Base-by-base conservation (phyloP, 2,329 filamentous ascomycete species). In the Clonostachys rosea region DNA sequence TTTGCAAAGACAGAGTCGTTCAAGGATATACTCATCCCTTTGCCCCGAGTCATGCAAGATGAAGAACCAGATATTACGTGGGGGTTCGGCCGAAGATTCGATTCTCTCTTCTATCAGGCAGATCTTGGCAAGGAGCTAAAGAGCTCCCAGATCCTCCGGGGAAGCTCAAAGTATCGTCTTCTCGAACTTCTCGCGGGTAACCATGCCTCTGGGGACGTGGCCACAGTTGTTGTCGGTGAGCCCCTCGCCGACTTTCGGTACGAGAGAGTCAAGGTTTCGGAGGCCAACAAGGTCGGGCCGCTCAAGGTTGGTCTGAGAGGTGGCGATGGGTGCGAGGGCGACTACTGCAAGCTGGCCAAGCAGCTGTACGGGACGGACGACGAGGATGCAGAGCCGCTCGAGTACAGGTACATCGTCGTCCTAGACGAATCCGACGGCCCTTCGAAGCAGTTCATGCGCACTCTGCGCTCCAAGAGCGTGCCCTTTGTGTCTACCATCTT, bases 41-140 rank as follows among this genome's bases (percentile, higher is more conserved):
- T 80, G 71, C 75, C 55, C 45, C 46, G 49, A 12, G 40, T 39
- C 6, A 48, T 75, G 78, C 24, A 13, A 49, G 54, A 18, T 50
- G 72, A 75, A 2, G 66, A 75, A 5, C 70, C 73, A 1, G 68
- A 73, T 34, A 56, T 69, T 6, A 58, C 57, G 24, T 65, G 65
- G 54, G 62, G 60, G 1, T 91, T 88, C 52, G 57, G 67, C 1
- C 68, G 82, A 43, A 90, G 91, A 56, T 70, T 78, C 41, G 77
- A 84, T 50, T 70, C 71, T 1, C 69, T 92, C 5, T 87, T 87
- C 63, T 95, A 89, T 89, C 82, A 87, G 44, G 87, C 86, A n/a
- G 74, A 75, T 11, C 81, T 85, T 3, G 78, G 76, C 5, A 76
- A 56, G 60, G 71, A 49, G 17, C 20, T 34, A 67, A 72, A 60